phyloP scores from a whole-genome alignment of 1,284 basidiomycete genomes.

The Hortiboletus rubellus region DNA sequence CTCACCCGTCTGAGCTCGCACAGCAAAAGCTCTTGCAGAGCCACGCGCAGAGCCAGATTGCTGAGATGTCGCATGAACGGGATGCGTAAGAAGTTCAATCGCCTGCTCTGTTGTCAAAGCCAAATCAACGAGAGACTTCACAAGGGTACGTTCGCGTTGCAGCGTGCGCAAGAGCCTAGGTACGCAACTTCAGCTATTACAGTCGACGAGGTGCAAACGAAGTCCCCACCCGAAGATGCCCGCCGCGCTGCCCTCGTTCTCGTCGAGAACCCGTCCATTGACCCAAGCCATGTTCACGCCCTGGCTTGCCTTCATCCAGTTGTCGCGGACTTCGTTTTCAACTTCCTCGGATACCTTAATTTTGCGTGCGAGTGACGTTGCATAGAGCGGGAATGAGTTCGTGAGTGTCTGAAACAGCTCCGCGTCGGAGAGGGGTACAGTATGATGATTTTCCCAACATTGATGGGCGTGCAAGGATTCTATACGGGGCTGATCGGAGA shows the following conservation, averaged over 20 bases:
- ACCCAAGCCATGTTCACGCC: slow-evolving; percentile 71
- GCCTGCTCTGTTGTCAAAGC: slow-evolving; percentile 67
- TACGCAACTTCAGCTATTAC: neutral
- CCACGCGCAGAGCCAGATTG: slow-evolving; percentile 2
- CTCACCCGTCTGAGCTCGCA: slow-evolving; percentile 4
- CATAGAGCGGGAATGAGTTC: slow-evolving; percentile 88
- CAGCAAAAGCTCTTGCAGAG: slow-evolving; percentile 13
- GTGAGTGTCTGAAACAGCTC: slow-evolving; percentile 68
- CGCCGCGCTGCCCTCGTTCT: slow-evolving; percentile 64
- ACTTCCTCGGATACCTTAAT: slow-evolving; percentile 56
- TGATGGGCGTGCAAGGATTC: slow-evolving; percentile 11
- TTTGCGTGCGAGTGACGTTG: slow-evolving; percentile 66
- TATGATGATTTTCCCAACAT: slow-evolving; percentile 22
- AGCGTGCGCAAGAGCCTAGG: slow-evolving; percentile 66
- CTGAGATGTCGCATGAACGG: slow-evolving; percentile 32
- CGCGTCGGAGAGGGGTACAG: slow-evolving; percentile 44
- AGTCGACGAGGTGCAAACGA: neutral
- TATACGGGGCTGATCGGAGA: slow-evolving; percentile 36
- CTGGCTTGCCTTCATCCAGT: slow-evolving; percentile 52
- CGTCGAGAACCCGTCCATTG: slow-evolving; percentile 68
- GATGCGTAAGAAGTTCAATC: slow-evolving; percentile 69
- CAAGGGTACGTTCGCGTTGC: slow-evolving; percentile 70
- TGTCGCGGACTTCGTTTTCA: slow-evolving; percentile 55
- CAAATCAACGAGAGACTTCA: slow-evolving; percentile 59
- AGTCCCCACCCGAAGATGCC: slow-evolving; percentile 48